These are phyloP conservation scores for Nicotiana knightiana DNA, from an alignment of 257 asterid genomes.

Conservation along the genomic window DNA sequence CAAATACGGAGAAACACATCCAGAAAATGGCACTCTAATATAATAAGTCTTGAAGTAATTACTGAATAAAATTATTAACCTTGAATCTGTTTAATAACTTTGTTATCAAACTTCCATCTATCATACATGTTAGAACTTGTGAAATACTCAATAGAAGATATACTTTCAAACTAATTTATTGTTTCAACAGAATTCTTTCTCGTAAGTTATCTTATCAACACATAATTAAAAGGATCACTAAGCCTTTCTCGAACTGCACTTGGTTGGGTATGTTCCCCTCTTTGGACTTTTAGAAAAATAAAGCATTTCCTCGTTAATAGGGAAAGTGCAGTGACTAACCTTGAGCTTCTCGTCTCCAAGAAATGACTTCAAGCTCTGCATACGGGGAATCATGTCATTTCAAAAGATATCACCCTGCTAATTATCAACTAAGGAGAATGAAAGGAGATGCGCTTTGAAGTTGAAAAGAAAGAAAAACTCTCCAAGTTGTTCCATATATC, in stretches of 20 bases:
- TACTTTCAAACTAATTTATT: not conserved
- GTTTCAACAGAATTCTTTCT: not conserved
- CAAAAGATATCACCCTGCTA: not conserved
- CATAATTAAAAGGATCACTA: not conserved
- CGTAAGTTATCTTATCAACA: not conserved
- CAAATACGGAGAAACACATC: too few relatives aligned
- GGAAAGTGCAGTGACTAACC: conserved; percentile 36
- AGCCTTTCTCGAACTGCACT: not conserved
- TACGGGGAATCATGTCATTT: conserved; percentile 9
- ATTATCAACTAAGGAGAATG: not conserved
- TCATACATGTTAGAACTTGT: not conserved
- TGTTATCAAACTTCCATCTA: not conserved
- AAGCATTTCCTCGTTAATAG: not conserved
- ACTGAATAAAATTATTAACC: too few relatives aligned
- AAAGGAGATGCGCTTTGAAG: not conserved
- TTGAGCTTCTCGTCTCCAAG: conserved; percentile 92
- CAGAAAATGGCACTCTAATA: too few relatives aligned
- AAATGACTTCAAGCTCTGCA: conserved; percentile 81
- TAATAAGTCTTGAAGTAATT: too few relatives aligned
- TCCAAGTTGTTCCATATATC: not conserved
- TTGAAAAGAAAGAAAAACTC: not conserved
- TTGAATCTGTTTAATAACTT: not conserved
- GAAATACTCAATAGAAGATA: not conserved
- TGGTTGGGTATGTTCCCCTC: not conserved
- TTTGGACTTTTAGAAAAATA: not conserved